Base-by-base conservation (phyloP, 106 monocot species). In the Triglochin maritima region DNA sequence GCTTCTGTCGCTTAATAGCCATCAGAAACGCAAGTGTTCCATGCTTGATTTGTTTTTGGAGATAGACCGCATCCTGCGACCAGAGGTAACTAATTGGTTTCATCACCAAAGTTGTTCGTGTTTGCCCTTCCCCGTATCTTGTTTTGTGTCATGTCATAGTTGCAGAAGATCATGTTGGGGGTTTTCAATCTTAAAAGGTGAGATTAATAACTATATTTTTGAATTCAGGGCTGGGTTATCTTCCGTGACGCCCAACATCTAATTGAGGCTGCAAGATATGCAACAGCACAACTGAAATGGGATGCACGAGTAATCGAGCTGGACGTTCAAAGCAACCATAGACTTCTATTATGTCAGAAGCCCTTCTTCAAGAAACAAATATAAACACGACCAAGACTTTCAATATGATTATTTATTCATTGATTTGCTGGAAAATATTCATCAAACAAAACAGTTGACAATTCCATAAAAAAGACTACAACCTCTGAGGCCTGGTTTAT, bases 201-300 rank as follows among this genome's bases (percentile, higher is more conserved):
- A 29, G 29, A 29, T 29, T 29, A 29, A 29, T 29, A 29, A 29
- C 29, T 29, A 29, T 29, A 29, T 29, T 29, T 29, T 29, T 29
- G 29, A n/a, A 69, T 83, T 71, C 81, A 94, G 94, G 94, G 94
- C 11, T 94, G 94, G 94, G 76, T 89, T 51, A 82, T 94, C 69
- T 59, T 94, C 59, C 84, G 77, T 10, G 94, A 94, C 69, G 56
- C 68, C 7, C 69, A 74, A 14, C 49, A 70, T 47, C 79, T 89
- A 11, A 82, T 87, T 49, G 86, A 89, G 71, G 42, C 79, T 10
- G 75, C 80, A 4, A 77, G 93, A 69, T 78, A 80, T 5, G 49
- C 85, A 13, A 67, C 71, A 43, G 73, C 82, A 56, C 79, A 80
- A 74, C 68, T 94, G 17, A 84, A 79, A 72, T 94, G 94, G 94